These are phyloP conservation scores for Tylopilus sp. DNA, from an alignment of 768 basidiomycete species.

Conservation along the genomic window DNA sequence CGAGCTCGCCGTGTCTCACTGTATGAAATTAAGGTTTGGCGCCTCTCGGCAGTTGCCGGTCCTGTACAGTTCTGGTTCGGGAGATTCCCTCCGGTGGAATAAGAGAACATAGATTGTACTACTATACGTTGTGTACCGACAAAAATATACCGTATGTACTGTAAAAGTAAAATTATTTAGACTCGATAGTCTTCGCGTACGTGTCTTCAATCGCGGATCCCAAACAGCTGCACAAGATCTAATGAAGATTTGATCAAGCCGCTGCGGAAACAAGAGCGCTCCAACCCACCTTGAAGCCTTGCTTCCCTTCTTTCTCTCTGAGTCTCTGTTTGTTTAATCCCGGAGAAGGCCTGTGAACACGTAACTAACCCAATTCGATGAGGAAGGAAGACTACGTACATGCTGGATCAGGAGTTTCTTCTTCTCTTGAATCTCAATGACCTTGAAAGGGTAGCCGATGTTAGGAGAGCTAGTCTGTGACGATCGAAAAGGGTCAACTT, in stretches of 20 bases:
- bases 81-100: background rate
- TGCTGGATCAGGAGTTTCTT: conserved; percentile 80
- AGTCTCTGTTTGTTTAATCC: conserved; percentile 72
- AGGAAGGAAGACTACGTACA: conserved; percentile 34
- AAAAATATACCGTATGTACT: conserved; percentile 16
- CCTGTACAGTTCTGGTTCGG: conserved; percentile 27
- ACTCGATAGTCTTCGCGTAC: background rate
- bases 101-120: background rate
- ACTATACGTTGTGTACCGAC: conserved; percentile 8
- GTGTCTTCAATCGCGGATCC: conserved; percentile 30
- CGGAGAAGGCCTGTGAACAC: conserved; percentile 73
- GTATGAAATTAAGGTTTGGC: conserved; percentile 25
- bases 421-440: conserved; percentile 81
- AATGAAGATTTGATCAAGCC: background rate
- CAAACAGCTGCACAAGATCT: conserved; percentile 64
- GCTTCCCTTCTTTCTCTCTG: conserved; percentile 77
- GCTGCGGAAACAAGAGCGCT: background rate
- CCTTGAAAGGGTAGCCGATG: conserved; percentile 33
- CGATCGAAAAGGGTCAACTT: conserved; percentile 2
- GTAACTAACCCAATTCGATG: background rate
- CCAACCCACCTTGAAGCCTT: conserved; percentile 63
- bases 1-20: conserved; percentile 24
- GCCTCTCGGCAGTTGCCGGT: conserved; percentile 21
- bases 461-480: background rate
- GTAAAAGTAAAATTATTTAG: background rate